Base-by-base conservation (phyloP, 108 stramenopile genomes). In the Conticribra weissflogii region DNA sequence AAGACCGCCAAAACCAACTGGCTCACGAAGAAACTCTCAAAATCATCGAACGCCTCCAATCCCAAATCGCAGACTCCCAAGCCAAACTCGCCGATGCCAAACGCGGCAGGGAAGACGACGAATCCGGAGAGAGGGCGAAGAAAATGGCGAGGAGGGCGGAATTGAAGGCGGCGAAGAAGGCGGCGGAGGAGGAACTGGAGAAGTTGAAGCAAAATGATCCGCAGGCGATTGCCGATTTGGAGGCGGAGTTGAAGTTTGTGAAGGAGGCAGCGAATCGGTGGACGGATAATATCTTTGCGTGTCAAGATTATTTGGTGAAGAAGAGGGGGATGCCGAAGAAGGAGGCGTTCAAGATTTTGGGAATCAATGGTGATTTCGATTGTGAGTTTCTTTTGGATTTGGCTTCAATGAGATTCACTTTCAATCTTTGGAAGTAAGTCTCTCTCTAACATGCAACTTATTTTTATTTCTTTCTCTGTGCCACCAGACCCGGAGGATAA, bases 231-330 rank as follows among this genome's bases (percentile, higher is more conserved):
- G 86, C 88, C 3, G 90, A 93, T 71, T 83, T 97, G 59, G 72
- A 88, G 46, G 73, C 82, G 45, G 87, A 94, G 62, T 69, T 88
- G 54, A 61, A 80, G 32, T 61, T 90, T 51, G 86, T 85, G 32
- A 81, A 48, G 32, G 79, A 81, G n/a, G 90, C 92, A 0, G 96
- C 96, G 2, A 72, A 95, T 78, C 85, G 96, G 0, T 97, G 94
- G 96, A 97, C 96, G 64, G 96, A 97, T 66, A 97, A 97, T 62
- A 89, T 94, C 46, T 97, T 92, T 71, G 78, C 84, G 19, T 84
- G 84, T 74, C 78, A 85, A 61, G 68, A 74, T 67, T 97, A 94
- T 60, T 70, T 97, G 49, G 82, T 87, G 54, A 97, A 97, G 85
- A 97, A 97, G 81, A 76, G 88, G n/a, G 92, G 94, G 3, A 91